Conservation (phyloP, 2,329 filamentous ascomycete species). For the Didymellaceae sp. region DNA sequence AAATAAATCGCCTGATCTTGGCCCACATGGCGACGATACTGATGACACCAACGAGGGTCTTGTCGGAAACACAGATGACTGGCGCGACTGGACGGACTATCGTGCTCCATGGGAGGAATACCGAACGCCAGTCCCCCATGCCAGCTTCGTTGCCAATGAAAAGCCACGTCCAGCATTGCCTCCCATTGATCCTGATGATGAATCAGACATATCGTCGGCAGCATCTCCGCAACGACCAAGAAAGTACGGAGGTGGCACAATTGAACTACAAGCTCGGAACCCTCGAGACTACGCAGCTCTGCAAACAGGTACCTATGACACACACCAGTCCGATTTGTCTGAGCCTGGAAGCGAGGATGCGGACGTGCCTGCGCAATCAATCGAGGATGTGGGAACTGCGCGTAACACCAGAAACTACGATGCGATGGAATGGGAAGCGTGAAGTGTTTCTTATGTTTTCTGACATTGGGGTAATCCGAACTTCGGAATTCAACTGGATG, state of each 20-base stretch:
- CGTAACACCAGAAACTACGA: neutral
- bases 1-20: conserved; percentile 25
- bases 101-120: conserved; percentile 59
- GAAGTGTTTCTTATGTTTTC: conserved; percentile 50
- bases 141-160: conserved; percentile 29
- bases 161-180: conserved; percentile 11
- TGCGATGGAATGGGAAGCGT: conserved; percentile 17
- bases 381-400: neutral
- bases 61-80: conserved; percentile 51
- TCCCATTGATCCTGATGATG: neutral
- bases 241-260: conserved; percentile 1
- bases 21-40: conserved; percentile 27
- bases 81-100: conserved; percentile 57
- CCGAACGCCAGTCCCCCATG: conserved; percentile 20
- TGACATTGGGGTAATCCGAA: neutral
- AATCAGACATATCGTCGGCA: conserved; percentile 6
- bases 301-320: conserved; percentile 17
- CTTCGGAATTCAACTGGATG: neutral
- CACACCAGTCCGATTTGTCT: neutral
- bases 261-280: conserved; percentile 28
- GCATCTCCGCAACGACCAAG: conserved; percentile 1
- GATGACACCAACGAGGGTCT: conserved; percentile 28
- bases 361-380: conserved; percentile 14
- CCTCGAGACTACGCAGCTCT: conserved; percentile 34
- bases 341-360: conserved; percentile 11